Conservation (phyloP, 495 filamentous ascomycete species). For the Aspergillus cavernicola region DNA sequence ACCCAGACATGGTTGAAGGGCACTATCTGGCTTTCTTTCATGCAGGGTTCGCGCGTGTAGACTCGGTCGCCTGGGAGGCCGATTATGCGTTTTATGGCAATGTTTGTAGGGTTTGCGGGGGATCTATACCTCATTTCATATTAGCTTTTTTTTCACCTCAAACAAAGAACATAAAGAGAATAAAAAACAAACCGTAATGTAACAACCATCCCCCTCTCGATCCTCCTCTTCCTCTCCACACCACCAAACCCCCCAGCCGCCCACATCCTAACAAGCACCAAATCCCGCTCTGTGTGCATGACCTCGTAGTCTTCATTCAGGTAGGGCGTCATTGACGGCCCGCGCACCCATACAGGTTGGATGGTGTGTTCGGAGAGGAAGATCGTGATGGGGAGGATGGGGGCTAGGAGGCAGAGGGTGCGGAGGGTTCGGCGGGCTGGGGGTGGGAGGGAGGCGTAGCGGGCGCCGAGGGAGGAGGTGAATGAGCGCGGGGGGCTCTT, state of each 20-base stretch:
- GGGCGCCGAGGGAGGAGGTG: constrained; percentile 29
- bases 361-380: constrained; percentile 62
- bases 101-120: constrained; percentile 55
- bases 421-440: constrained; percentile 28
- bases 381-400: constrained; percentile 59
- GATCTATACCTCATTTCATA: constrained; percentile 43
- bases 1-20: constrained; percentile 76
- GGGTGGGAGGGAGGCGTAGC: constrained; percentile 32
- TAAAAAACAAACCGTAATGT: constrained; percentile 43
- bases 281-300: constrained; percentile 49
- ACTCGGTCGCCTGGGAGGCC: constrained; percentile 68
- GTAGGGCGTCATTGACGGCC: constrained; percentile 74
- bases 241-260: constrained; percentile 29
- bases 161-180: background rate
- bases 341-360: constrained; percentile 59
- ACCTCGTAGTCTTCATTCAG: constrained; percentile 62
- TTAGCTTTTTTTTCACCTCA: no score
- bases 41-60: constrained; percentile 57
- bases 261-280: constrained; percentile 49
- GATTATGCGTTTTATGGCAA: constrained; percentile 66
- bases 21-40: constrained; percentile 52
- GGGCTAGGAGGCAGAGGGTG: constrained; percentile 49
- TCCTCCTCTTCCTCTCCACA: constrained; percentile 32
- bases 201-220: constrained; percentile 54
- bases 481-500: constrained; percentile 15